phyloP scores from a whole-genome alignment of 2,329 filamentous ascomycete species.

The Aspergillus fischeri region DNA sequence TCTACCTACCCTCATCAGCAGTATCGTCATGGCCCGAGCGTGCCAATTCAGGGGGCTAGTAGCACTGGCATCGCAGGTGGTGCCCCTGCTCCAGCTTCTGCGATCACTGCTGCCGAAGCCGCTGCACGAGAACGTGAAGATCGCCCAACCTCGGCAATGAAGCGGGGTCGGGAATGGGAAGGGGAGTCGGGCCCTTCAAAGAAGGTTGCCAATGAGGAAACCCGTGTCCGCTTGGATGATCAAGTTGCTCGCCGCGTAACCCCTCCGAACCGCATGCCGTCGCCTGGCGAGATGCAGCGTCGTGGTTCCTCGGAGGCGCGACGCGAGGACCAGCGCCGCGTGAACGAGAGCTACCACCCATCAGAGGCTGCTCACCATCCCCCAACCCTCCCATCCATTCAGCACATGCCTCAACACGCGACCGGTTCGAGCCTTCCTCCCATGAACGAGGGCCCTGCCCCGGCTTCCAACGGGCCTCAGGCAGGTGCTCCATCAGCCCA shows the following conservation, averaged over 20 bases:
- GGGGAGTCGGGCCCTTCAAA: slow-evolving; percentile 67
- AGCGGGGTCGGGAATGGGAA: slow-evolving; percentile 91
- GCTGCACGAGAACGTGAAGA: slow-evolving; percentile 64
- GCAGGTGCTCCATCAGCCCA: slow-evolving; percentile 38
- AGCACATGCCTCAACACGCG: slow-evolving; percentile 42
- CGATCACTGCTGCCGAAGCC: slow-evolving; percentile 64
- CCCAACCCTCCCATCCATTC: slow-evolving; percentile 53
- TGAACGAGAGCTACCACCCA: slow-evolving; percentile 78
- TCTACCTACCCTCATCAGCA: slow-evolving; percentile 78
- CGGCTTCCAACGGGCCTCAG: slow-evolving; percentile 42
- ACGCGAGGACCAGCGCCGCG: slow-evolving; percentile 66
- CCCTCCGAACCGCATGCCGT: slow-evolving; percentile 52
- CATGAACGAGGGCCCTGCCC: slow-evolving; percentile 45
- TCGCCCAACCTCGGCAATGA: slow-evolving; percentile 73
- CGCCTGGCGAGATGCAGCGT: slow-evolving; percentile 64
- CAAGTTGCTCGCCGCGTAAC: slow-evolving; percentile 73
- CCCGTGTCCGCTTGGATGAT: slow-evolving; percentile 79
- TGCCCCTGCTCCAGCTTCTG: slow-evolving; percentile 62
- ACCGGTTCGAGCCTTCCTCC: slow-evolving; percentile 55
- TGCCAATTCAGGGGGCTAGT: slow-evolving; percentile 34
- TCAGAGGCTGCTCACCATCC: slow-evolving; percentile 89
- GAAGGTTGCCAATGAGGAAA: slow-evolving; percentile 86
- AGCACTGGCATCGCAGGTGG: slow-evolving; percentile 62
- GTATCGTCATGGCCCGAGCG: slow-evolving; percentile 70
- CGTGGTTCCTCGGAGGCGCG: slow-evolving; percentile 72